phyloP scores from a whole-genome alignment of 139 green algal genomes.

The Chlamydomonas asymmetrica region DNA sequence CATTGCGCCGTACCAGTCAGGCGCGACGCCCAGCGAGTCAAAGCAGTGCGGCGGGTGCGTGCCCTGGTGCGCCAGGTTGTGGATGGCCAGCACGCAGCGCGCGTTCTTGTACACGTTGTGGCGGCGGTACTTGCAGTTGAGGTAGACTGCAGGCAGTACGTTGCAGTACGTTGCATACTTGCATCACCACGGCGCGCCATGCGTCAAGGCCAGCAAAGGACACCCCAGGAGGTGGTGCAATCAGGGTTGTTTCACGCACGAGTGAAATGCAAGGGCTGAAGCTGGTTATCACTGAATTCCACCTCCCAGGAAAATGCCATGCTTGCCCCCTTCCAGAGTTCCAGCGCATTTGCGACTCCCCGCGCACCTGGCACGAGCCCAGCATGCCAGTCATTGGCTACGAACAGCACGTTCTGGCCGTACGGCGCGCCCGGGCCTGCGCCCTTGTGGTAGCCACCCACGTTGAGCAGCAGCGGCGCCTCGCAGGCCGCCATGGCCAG shows the following conservation, averaged over 20 bases:
- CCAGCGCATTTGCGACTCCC: too few species aligned
- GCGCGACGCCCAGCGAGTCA: slow-evolving; percentile 60
- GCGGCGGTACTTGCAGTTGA: background rate
- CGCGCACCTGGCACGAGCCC: slow-evolving; percentile 78
- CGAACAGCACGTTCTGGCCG: slow-evolving; percentile 79
- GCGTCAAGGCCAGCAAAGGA: too few species aligned
- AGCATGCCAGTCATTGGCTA: slow-evolving; percentile 93
- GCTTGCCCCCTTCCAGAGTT: too few species aligned
- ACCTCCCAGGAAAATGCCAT: too few species aligned
- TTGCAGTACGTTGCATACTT: too few species aligned
- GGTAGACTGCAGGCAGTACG: too few species aligned
- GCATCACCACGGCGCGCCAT: too few species aligned
- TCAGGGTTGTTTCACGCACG: too few species aligned
- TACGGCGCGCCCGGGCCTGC: slow-evolving; percentile 47
- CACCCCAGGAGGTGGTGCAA: too few species aligned
- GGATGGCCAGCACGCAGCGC: slow-evolving; percentile 57
- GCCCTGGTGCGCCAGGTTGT: slow-evolving; percentile 83
- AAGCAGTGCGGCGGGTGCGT: slow-evolving; percentile 32
- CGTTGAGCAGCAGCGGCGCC: slow-evolving; percentile 66
- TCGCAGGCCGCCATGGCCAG: slow-evolving; percentile 81
- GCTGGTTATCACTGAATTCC: too few species aligned
- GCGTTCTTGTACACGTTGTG: slow-evolving; percentile 38
- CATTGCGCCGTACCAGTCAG: slow-evolving; percentile 72
- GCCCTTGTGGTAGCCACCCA: slow-evolving; percentile 26
- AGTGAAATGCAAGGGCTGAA: too few species aligned